phyloP scores from a whole-genome alignment of 768 basidiomycete genomes.

The Dendrothele bispora region DNA sequence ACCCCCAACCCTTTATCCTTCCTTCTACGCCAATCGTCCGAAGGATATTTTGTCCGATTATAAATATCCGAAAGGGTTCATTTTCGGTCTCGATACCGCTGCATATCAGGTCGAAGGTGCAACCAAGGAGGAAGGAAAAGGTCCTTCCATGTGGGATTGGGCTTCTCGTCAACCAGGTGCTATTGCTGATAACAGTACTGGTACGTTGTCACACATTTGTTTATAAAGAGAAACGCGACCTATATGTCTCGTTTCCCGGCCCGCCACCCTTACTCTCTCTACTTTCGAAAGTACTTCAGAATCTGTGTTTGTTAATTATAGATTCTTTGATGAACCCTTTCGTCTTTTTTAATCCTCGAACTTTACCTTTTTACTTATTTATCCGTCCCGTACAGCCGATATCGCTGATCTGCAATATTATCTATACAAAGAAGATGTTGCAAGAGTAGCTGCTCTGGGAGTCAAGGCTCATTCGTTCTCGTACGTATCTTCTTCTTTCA shows the following conservation, averaged over 20 bases:
- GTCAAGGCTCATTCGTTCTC: constrained; percentile 54
- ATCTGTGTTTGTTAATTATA: too few species aligned
- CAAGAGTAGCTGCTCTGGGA: constrained; percentile 48
- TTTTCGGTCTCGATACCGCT: constrained; percentile 53
- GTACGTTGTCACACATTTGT: too few species aligned
- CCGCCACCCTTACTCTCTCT: too few species aligned
- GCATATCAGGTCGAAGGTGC: constrained; percentile 57
- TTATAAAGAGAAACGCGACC: too few species aligned
- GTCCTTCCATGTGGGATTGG: constrained; percentile 49
- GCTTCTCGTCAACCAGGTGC: constrained; percentile 43
- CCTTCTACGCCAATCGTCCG: constrained; percentile 45
- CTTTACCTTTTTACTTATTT: neutral
- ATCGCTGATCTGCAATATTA: constrained; percentile 52
- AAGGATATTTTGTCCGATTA: constrained; percentile 42
- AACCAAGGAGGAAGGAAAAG: constrained; percentile 47
- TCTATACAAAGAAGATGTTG: constrained; percentile 52
- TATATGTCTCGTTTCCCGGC: too few species aligned
- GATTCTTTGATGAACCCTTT: too few species aligned
- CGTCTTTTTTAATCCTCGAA: neutral
- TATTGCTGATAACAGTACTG: constrained; percentile 44
- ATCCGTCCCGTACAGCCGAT: constrained; percentile 30
- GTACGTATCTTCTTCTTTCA: constrained; percentile 25
- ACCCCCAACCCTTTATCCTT: constrained; percentile 45
- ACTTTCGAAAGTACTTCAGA: too few species aligned
- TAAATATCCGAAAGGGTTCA: constrained; percentile 47